Conservation (phyloP, 2,329 filamentous ascomycete species). For the Scopulariopsis brevicaulis region DNA sequence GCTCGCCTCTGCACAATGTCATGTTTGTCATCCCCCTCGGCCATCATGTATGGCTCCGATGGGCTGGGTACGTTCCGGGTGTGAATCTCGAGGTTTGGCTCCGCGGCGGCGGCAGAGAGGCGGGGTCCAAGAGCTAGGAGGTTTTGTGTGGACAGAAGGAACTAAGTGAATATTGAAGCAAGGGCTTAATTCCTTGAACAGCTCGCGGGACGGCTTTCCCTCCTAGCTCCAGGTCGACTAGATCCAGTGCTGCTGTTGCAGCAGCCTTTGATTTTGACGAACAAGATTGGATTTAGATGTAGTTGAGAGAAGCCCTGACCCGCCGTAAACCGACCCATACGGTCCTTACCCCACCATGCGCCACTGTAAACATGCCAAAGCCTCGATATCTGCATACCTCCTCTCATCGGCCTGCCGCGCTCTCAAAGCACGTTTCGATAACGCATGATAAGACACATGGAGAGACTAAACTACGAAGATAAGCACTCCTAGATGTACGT, state of each 20-base stretch:
- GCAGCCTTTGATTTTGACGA: not conserved
- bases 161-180: not conserved
- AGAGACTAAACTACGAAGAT: not conserved
- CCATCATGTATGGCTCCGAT: not conserved
- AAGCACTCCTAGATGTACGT: not conserved
- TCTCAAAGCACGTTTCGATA: not conserved
- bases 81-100: not conserved
- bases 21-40: conserved; percentile 13
- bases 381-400: not conserved
- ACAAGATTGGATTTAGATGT: not conserved
- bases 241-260: not conserved
- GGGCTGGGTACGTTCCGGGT: not conserved
- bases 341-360: not conserved
- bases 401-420: not conserved
- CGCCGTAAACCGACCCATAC: not conserved
- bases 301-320: not conserved
- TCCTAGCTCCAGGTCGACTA: not conserved
- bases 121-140: not conserved
- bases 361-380: not conserved
- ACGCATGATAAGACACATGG: not conserved
- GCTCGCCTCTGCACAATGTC: conserved; percentile 44
- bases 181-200: not conserved
- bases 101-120: not conserved
- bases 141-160: not conserved
- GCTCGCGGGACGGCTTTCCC: not conserved